Evolutionary conservation across 805 yeast species (phyloP), one percentile per base, ranked within the genome.

Genomic region (Saturnispora gosingensis): DNA sequence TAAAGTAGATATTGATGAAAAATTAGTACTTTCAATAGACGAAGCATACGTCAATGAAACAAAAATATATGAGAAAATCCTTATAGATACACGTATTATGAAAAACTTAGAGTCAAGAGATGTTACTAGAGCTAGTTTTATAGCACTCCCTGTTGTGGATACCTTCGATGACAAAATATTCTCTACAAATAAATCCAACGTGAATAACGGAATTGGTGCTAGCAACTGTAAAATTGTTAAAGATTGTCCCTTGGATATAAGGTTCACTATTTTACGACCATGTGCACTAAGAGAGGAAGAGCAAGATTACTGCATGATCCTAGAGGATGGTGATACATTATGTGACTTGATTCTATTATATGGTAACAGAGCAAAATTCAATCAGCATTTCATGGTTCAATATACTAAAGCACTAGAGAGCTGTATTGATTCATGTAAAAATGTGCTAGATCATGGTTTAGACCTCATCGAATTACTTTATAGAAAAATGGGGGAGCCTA

Each of bases 351-450:
- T 76, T 39, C 58, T 73, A 27, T 61, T 77, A n/a, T 72, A 75
- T 57, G 73, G 76, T 48, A 77, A 76, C 54, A 63, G 77, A 50
- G 77, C 80, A 25, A 77, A 77, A 52, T 66, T 77, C 48, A 72
- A 75, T 54, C 80, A 76, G 55, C 80, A 78, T 28, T 77, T 77
- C 56, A 67, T 76, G 64, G 65, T 68, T 3, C 67, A 67, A 22
- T 61, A 66, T 48, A 61, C 59, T 13, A 57, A 61, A 18, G 69
- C 76, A 5, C 58, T 71, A n/a, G 67, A 70, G 53, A 65, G 67
- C 28, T 65, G 73, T 50, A 56, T 72, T 2, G 66, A 61, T 56
- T 73, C 76, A 3, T 65, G 71, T 3, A 43, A 67, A 16, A 67
- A 69, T 47, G 75, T 70, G 27, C 61, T 72, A 46, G 70, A 68